These are phyloP conservation scores for Talaromyces marneffei DNA, from an alignment of 2,329 filamentous ascomycete genomes.

Conservation along the genomic window DNA sequence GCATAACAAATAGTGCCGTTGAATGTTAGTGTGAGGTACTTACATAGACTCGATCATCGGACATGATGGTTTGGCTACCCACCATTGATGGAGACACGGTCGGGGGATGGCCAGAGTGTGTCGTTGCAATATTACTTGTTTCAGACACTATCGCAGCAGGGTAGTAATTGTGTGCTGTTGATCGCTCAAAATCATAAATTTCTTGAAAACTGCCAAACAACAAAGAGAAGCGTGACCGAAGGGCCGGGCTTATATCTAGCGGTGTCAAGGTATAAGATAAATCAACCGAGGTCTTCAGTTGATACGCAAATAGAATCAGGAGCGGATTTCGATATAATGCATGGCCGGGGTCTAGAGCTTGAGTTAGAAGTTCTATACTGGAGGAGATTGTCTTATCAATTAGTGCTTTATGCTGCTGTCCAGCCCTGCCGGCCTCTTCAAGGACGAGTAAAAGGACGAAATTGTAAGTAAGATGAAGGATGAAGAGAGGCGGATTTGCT, in stretches of 20 bases:
- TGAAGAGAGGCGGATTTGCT: constrained; percentile 8
- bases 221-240: constrained; percentile 5
- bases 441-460: constrained; percentile 11
- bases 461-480: constrained; percentile 12
- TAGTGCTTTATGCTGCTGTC: background rate
- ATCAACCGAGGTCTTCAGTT: constrained; percentile 6
- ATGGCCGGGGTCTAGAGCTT: background rate
- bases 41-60: constrained; percentile 1
- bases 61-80: background rate
- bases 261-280: background rate
- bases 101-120: background rate
- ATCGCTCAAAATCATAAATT: background rate
- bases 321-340: constrained; percentile 10
- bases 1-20: too few species aligned
- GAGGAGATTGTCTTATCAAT: constrained; percentile 4
- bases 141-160: background rate
- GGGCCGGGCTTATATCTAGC: background rate
- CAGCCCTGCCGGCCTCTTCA: background rate
- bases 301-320: constrained; percentile 1
- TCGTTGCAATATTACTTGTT: background rate
- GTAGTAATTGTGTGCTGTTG: background rate
- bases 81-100: background rate
- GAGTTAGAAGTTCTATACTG: constrained; percentile 4
- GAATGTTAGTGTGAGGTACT: background rate
- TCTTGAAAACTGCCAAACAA: constrained; percentile 3